Evolutionary conservation across 2,329 filamentous ascomycete species (phyloP), one percentile per base, ranked within the genome.

Genomic region (Sarocladiaceae sp.): DNA sequence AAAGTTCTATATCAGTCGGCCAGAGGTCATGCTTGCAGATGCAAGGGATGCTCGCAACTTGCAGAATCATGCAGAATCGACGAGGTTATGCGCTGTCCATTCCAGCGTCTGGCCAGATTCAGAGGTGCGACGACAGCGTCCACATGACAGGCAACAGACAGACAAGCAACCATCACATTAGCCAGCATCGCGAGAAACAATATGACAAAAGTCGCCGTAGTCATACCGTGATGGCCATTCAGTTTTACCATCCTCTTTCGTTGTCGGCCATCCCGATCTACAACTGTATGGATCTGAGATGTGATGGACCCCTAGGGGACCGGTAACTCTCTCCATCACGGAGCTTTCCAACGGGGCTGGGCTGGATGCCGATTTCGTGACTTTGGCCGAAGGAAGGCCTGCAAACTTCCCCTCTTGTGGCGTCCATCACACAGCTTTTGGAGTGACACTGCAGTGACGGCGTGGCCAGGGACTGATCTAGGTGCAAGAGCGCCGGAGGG

Each of bases 271-370:
- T 22, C 23, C 37, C 18, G 37, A 22, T 40, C 6, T 10, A 40
- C 37, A 17, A 22, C 37, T 8, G 8, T 22, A 25, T 33, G 25
- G 26, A 48, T 22, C 28, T 48, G 12, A 20, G 28, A 48, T 31
- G 44, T 48, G 44, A 48, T 46, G 40, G 44, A 48, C 44, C 44
- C 40, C 18, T 29, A 48, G 28, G 44, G 44, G 44, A 46, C 40
- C 22, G 22, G 3, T 33, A 11, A n/a, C 4, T 4, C 26, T 18
- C 44, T 12, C 10, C 13, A 26, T 29, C 28, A 25, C 10, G 29
- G 17, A 4, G 4, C 13, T 49, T 10, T 26, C 23, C 8, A 35
- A 4, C 6, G 46, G 28, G 28, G 46, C 26, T 15, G 17, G 26
- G 47, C 25, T 3, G 26, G 47, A 7, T 25, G 18, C 29, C 22